Conservation (phyloP, 2,329 filamentous ascomycete genomes). For the Xylaria polymorpha region DNA sequence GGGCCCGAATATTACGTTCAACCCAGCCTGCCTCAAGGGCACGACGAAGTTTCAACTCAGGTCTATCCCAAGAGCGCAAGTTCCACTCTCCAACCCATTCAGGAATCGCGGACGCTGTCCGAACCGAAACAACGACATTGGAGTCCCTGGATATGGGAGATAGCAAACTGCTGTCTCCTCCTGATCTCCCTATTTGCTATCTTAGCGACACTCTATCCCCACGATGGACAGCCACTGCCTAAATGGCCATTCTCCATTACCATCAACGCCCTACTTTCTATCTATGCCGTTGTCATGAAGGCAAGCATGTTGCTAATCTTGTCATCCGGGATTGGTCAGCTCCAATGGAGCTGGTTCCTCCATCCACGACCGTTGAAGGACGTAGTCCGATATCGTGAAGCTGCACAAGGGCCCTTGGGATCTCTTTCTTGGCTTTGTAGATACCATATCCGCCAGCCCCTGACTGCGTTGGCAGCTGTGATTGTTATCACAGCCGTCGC, state of each 20-base stretch:
- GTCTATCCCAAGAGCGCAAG: not conserved
- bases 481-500: slow-evolving; percentile 16
- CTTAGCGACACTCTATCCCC: slow-evolving; percentile 32
- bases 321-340: slow-evolving; percentile 27
- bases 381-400: slow-evolving; percentile 22
- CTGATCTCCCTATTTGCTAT: slow-evolving; percentile 28
- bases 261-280: slow-evolving; percentile 32
- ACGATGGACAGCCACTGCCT: slow-evolving; percentile 29
- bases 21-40: not conserved
- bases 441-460: slow-evolving; percentile 17
- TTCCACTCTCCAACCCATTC: slow-evolving; percentile 9
- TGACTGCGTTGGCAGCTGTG: slow-evolving; percentile 15
- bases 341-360: slow-evolving; percentile 34
- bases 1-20: not conserved
- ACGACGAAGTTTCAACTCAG: not conserved
- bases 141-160: slow-evolving; percentile 28
- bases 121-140: not conserved
- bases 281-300: slow-evolving; percentile 28
- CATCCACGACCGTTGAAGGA: slow-evolving; percentile 13
- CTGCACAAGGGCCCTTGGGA: slow-evolving; percentile 20
- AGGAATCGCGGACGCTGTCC: not conserved
- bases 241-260: slow-evolving; percentile 33
- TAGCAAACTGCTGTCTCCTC: slow-evolving; percentile 25
- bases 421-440: slow-evolving; percentile 23
- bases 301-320: slow-evolving; percentile 15